These are phyloP conservation scores for Amphirosellinia nigrospora DNA, from an alignment of 495 filamentous ascomycete species.

Conservation along the genomic window DNA sequence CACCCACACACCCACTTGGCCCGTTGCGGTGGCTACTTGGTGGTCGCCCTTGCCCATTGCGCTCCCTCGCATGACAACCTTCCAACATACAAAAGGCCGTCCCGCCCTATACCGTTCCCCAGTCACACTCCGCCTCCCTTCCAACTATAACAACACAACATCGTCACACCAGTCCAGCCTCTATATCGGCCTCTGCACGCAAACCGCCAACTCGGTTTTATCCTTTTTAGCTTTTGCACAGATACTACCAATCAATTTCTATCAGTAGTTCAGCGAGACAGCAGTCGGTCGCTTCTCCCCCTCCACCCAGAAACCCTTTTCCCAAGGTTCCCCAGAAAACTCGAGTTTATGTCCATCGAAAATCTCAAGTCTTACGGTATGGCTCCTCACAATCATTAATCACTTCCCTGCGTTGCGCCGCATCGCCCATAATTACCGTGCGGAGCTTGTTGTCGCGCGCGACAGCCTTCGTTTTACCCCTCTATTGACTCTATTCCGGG, in stretches of 20 bases:
- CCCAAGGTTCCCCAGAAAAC: constrained; percentile 56
- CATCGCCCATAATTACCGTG: not conserved
- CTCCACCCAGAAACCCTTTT: constrained; percentile 48
- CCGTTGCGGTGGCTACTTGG: constrained; percentile 16
- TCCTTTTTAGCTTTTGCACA: not conserved
- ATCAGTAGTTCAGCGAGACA: constrained; percentile 29
- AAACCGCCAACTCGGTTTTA: constrained; percentile 20
- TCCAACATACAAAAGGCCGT: constrained; percentile 22
- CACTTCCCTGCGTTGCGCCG: constrained; percentile 11
- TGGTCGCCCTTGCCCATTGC: constrained; percentile 4
- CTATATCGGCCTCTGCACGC: constrained; percentile 9
- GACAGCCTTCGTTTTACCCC: constrained; percentile 5
- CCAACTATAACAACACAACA: constrained; percentile 22
- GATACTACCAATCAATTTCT: constrained; percentile 1
- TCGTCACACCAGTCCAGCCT: constrained; percentile 27
- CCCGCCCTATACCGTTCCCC: constrained; percentile 2
- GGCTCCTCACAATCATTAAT: constrained; percentile 50
- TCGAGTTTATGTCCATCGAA: constrained; percentile 99
- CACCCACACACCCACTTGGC: constrained; percentile 20
- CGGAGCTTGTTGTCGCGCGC: not conserved
- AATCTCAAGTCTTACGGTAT: constrained; percentile 99
- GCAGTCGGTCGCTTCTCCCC: constrained; percentile 53
- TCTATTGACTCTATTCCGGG: constrained; percentile 8
- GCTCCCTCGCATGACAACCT: constrained; percentile 4
- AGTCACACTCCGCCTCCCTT: constrained; percentile 32